A percentile compares a stretch with the other conserved stretches of the same genome.
These are phyloP conservation scores for Termitomyces sp. DNA, from an alignment of 768 basidiomycete genomes.

Conservation along the genomic window DNA sequence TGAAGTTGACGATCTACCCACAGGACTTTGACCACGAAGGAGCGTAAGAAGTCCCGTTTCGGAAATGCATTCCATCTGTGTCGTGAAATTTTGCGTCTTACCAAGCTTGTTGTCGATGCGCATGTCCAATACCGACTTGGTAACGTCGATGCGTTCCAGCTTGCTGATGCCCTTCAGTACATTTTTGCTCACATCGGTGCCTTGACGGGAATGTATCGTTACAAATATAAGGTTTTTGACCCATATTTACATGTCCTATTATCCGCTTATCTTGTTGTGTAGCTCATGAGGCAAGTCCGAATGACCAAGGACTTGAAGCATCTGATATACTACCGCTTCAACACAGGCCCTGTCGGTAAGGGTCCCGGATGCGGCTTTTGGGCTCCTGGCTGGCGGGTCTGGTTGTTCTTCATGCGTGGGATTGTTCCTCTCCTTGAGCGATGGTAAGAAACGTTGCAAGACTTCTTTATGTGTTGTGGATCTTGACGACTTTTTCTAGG, in stretches of 20 bases:
- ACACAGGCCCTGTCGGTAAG: slow-evolving; percentile 99
- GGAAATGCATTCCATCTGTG: slow-evolving; percentile 99
- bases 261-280: slow-evolving; percentile 7
- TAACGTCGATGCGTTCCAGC: slow-evolving; percentile 98
- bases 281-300: slow-evolving; percentile 98
- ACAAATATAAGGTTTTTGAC: slow-evolving; percentile 89
- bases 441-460: slow-evolving; percentile 53
- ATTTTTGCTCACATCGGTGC: slow-evolving; percentile 98
- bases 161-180: slow-evolving; percentile 97
- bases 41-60: slow-evolving; percentile 99
- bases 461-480: not conserved
- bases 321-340: slow-evolving; percentile 97
- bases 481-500: slow-evolving; percentile 32
- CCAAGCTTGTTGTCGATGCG: slow-evolving; percentile 97
- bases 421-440: slow-evolving; percentile 96
- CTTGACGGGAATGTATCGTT: slow-evolving; percentile 98
- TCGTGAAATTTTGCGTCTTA: slow-evolving; percentile 95
- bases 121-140: slow-evolving; percentile 98
- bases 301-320: slow-evolving; percentile 99
- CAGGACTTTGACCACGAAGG: slow-evolving; percentile 97
- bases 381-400: slow-evolving; percentile 99
- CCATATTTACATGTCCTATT: not conserved
- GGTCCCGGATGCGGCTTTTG: slow-evolving; percentile 99
- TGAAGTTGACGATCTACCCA: slow-evolving; percentile 13
- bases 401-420: slow-evolving; percentile 99